Evolutionary conservation across 1,284 basidiomycete species (phyloP), one percentile per base, ranked within the genome.

Genomic region (Leccinum subrobustum): DNA sequence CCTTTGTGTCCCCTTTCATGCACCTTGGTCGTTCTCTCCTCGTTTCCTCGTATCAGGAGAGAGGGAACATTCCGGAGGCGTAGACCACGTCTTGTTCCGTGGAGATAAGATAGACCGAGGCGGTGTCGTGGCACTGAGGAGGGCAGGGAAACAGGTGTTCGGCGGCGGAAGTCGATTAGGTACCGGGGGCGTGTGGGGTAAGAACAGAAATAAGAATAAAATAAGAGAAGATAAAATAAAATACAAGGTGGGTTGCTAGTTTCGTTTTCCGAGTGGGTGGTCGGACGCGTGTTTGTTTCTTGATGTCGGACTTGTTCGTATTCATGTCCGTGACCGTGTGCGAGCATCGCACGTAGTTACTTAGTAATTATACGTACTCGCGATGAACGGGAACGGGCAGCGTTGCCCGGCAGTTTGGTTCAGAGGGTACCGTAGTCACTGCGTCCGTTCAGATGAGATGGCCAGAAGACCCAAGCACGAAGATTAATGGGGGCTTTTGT

Each of bases 41-140:
- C 47, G 2, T 23, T 8, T 48, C 12, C 44, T 47, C 42, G 42
- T 47, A 12, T 47, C 42, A 42, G 39, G 39, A 20, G 18, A 12
- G 44, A 33, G 33, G 16, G 20, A 23, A 47, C 44, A 23, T 20
- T 23, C 20, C 44, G 44, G 18, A 23, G 12, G 44, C 20, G 44
- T 47, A 47, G 20, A 12, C 51, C 64, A 66, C 20, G 18, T 20
- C 44, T 3, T 23, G 47, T 7, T 64, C 67, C 12, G 60, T 58
- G 63, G 56, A 58, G 62, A 70, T 59, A 56, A 60, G 60, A 63
- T 57, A 14, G 6, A 12, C 16, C 44, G 58, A 59, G 56, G 60
- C 60, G 29, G 18, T 54, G 53, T 55, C 54, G 54, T 55, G 39
- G 37, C n/a, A 7, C 6, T 5, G 52, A 54, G 33, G 52, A 52